Base-by-base conservation (phyloP, 257 asterid genomes). In the Echium plantagineum region DNA sequence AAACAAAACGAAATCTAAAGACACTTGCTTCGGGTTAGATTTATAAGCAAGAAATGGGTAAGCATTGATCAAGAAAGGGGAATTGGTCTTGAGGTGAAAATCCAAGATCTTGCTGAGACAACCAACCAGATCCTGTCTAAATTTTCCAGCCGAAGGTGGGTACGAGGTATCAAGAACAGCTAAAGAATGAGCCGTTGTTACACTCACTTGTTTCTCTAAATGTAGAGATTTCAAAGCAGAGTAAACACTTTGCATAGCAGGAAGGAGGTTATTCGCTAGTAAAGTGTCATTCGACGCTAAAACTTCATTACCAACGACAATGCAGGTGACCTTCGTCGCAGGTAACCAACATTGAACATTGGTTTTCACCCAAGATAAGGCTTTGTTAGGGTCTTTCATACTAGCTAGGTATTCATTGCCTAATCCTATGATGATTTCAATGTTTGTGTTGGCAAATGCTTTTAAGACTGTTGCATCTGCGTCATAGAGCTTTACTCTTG, bases 1-100 rank as follows among this genome's bases (percentile, higher is more conserved):
- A 63, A 86, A 85, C 9, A 84, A 80, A 1, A 79, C 88, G 73
- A 79, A 86, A 57, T 89, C 90, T 0, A 89, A 59, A 0, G 83
- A 17, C 5, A 87, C 83, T 31, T 79, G 89, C 20, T 84, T 84
- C 0, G 97, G 89, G 38, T 69, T 74, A 17, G 78, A 74, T 63
- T 81, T 84, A 79, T 84, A 86, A 17, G 95, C 95, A 72, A 89
- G 87, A 66, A 62, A 89, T 0, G 97, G 97, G n/a, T 89, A 86
- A 1, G 94, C 93, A 28, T 89, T 89, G 53, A 89, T 81, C 10
- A 78, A 51, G 63, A 89, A 79, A 0, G 95, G 88, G 2, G 95
- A 86, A 3, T 75, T 88, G 0, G 83, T 77, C 60, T 83, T 83
- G 60, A 65, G 20, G 69, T 84, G 87, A 79, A 86, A 89, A 15